Conservation (phyloP, 2,329 filamentous ascomycete species). For the Zasmidium citrigriseum region DNA sequence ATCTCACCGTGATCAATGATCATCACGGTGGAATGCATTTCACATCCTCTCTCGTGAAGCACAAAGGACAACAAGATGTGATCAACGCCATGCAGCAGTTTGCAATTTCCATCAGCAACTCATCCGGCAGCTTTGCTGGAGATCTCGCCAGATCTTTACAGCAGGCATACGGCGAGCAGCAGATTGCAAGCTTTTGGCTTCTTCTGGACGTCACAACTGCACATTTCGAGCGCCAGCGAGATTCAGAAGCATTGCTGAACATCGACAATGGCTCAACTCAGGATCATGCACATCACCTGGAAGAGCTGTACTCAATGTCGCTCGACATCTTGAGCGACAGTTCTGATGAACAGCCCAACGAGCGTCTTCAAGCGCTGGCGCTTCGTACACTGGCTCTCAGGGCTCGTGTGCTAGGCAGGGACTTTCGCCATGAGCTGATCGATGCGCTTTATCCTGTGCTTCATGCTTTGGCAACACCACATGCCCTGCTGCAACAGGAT, state of each 20-base stretch:
- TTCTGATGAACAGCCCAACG: slow-evolving; percentile 54
- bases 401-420: slow-evolving; percentile 63
- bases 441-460: slow-evolving; percentile 91
- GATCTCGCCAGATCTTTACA: slow-evolving; percentile 67
- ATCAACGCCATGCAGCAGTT: slow-evolving; percentile 31
- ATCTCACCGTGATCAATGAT: slow-evolving; percentile 18
- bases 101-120: slow-evolving; percentile 35
- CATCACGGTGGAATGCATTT: slow-evolving; percentile 19
- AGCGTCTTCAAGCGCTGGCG: slow-evolving; percentile 75
- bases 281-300: slow-evolving; percentile 35
- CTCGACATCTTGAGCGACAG: slow-evolving; percentile 58
- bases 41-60: slow-evolving; percentile 26
- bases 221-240: slow-evolving; percentile 52
- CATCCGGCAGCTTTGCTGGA: slow-evolving; percentile 50
- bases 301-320: slow-evolving; percentile 71
- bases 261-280: slow-evolving; percentile 7
- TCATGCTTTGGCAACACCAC: slow-evolving; percentile 76
- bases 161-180: slow-evolving; percentile 57
- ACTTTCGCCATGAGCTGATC: slow-evolving; percentile 82
- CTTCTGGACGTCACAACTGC: slow-evolving; percentile 70
- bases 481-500: slow-evolving; percentile 70
- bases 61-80: slow-evolving; percentile 30
- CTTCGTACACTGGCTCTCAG: slow-evolving; percentile 79
- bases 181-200: slow-evolving; percentile 78
- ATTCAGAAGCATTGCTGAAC: slow-evolving; percentile 65